Evolutionary conservation across 2,329 filamentous ascomycete species (phyloP).

Genomic region (Scedosporium aurantiacum): DNA sequence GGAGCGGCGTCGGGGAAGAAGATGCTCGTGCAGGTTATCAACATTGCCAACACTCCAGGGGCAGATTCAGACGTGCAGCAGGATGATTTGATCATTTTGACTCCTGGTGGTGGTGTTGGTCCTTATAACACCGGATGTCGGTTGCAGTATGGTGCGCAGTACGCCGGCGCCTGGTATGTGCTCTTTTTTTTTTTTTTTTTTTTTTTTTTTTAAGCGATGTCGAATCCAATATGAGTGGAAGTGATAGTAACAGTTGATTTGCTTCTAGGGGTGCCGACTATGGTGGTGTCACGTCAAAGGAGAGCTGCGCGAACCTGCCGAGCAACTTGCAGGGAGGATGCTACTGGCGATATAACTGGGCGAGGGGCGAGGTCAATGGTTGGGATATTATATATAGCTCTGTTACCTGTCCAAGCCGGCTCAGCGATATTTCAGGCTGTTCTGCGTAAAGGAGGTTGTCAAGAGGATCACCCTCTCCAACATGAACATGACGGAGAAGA

Average conservation of each 20-base stretch:
- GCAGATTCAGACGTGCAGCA: slow-evolving; percentile 8
- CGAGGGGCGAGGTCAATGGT: slow-evolving; percentile 1
- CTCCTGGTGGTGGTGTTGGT: slow-evolving; percentile 10
- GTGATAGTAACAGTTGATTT: background rate
- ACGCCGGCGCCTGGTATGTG: background rate
- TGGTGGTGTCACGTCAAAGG: background rate
- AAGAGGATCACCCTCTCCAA: background rate
- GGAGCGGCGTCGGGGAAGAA: slow-evolving; percentile 13
- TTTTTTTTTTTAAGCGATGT: too few species aligned
- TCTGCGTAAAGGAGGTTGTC: background rate
- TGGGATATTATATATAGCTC: slow-evolving; percentile 2
- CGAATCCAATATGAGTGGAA: background rate
- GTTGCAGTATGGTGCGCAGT: background rate
- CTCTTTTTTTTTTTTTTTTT: background rate
- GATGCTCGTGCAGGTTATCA: slow-evolving; percentile 14
- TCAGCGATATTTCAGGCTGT: slow-evolving; percentile 4
- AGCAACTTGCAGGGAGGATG: slow-evolving; percentile 4
- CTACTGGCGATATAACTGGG: slow-evolving; percentile 8
- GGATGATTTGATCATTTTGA: slow-evolving; percentile 13
- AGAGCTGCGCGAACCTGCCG: slow-evolving; percentile 3
- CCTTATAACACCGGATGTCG: background rate
- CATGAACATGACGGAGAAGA: too few species aligned
- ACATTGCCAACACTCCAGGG: slow-evolving; percentile 7
- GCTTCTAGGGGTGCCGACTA: slow-evolving; percentile 1
- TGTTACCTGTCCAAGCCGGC: slow-evolving; percentile 1